Conservation (phyloP, 495 filamentous ascomycete genomes). For the Pseudoneurospora amorphoporcata region DNA sequence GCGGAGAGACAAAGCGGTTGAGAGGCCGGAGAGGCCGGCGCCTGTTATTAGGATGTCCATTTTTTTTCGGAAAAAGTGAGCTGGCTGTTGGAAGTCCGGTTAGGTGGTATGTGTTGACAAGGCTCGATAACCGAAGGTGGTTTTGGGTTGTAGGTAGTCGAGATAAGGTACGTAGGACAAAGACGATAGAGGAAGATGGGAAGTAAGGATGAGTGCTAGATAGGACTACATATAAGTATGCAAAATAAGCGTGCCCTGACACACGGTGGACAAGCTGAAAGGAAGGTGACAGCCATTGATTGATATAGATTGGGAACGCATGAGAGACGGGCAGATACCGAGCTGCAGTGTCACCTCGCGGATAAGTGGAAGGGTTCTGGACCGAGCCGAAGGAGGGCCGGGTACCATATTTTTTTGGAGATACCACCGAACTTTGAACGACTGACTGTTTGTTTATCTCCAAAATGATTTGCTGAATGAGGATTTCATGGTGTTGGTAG, state of each 20-base stretch:
- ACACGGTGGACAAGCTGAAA: not conserved
- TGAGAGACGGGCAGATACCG: not conserved
- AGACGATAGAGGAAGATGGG: not conserved
- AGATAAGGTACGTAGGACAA: not conserved
- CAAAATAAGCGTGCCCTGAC: not conserved
- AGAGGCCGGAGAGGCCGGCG: slow-evolving; percentile 48
- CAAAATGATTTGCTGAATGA: not conserved
- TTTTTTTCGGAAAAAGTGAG: not conserved
- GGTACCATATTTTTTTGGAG: not conserved
- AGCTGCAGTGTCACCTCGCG: not conserved
- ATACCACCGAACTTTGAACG: too few species aligned
- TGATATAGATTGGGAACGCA: not conserved
- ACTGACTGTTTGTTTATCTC: not conserved
- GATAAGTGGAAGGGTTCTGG: not conserved
- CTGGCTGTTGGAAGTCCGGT: not conserved
- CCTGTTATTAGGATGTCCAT: slow-evolving; percentile 41
- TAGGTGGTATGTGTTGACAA: not conserved
- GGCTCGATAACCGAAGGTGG: not conserved
- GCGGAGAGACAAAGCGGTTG: slow-evolving; percentile 44
- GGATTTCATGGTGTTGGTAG: not conserved
- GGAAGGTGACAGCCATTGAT: not conserved
- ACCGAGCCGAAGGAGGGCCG: not conserved
- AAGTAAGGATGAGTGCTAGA: not conserved
- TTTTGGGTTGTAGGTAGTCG: not conserved
- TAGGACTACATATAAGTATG: not conserved